Base-by-base conservation (phyloP, 176 grass and related monocot genomes). In the Echinochloa phyllopogon region DNA sequence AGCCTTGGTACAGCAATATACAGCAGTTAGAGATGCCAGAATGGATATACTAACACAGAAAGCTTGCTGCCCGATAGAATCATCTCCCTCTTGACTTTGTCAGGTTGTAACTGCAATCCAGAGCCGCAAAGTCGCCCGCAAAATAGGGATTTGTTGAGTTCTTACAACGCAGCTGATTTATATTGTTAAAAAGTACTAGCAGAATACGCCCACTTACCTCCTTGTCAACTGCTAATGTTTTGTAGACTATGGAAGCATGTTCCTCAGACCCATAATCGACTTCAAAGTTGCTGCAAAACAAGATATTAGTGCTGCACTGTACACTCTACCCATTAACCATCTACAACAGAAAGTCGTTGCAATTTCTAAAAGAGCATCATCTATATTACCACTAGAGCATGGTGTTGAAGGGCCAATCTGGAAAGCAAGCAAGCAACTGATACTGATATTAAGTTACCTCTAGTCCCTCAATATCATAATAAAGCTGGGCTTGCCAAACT, bases 41-140 rank as follows among this genome's bases (percentile, higher is more conserved):
- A 42, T 14, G 44, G 17, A 68, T 76, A 82, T 85, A 87, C 87
- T 88, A 47, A 98, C 93, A 98, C 93, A 56, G 85, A 7, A 57
- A 95, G 87, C 82, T 93, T 98, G 82, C 87, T 78, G 84, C 87
- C 76, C 16, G 85, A 93, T 85, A 95, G 73, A 65, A 64, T 73
- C 87, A 92, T 93, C 81, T 93, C 90, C 72, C 93, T 87, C 74
- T 68, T 92, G 29, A 98, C 93, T 85, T 98, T 98, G 48, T 95
- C 93, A 5, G 91, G 95, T 56, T 98, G 93, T 84, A 98, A 86
- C 95, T 98, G 87, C 68, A 84, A 80, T 65, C 23, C 9, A 66
- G 91, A 87, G 53, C 20, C 21, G 23, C 60, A 52, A n/a, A 38
- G 43, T 51, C 10, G 3, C 12, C 20, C 2, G 45, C 21, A 78